A percentile compares a stretch with the other conserved stretches of the same genome.
Evolutionary conservation across 2,329 filamentous ascomycete genomes (phyloP).

Genomic region (Madurella fahalii): DNA sequence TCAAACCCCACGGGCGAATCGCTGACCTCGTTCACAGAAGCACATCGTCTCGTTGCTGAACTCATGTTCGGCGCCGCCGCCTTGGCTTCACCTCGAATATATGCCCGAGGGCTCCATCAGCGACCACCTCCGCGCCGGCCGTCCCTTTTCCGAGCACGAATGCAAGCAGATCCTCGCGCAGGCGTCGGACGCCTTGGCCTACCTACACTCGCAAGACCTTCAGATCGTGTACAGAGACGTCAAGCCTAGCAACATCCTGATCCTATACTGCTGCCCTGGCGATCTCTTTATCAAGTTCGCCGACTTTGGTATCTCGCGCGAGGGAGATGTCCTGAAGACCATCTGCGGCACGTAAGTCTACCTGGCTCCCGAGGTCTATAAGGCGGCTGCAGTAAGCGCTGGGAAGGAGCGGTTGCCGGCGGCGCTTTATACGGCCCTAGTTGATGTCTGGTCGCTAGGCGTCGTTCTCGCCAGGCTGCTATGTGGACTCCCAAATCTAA

Average conservation of each 20-base stretch:
- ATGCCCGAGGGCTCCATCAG: conserved; percentile 6
- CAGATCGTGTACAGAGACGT: conserved; percentile 11
- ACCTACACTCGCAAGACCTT: conserved; percentile 5
- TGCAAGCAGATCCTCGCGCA: conserved; percentile 11
- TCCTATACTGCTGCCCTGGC: neutral
- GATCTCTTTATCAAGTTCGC: conserved; percentile 9
- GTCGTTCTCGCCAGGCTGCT: conserved; percentile 6
- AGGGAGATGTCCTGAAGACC: conserved; percentile 9
- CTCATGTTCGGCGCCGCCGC: neutral
- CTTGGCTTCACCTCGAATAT: conserved; percentile 6
- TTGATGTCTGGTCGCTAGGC: conserved; percentile 9
- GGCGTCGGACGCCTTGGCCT: conserved; percentile 6
- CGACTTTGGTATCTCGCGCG: conserved; percentile 8
- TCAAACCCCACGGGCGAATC: no score
- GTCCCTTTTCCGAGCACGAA: neutral
- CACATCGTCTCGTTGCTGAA: conserved; percentile 7
- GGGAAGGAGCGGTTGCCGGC: neutral
- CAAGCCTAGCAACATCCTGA: conserved; percentile 10
- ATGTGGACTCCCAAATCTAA: conserved; percentile 5
- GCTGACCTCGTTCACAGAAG: neutral
- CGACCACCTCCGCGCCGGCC: conserved; percentile 2
- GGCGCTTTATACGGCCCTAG: conserved; percentile 10
- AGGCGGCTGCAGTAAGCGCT: no score
- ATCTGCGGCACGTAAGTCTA: conserved; percentile 2
- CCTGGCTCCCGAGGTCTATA: conserved; percentile 3